Evolutionary conservation across 2,329 filamentous ascomycete species (phyloP), one percentile per base, ranked within the genome.

Genomic region (Cercospora canescens): DNA sequence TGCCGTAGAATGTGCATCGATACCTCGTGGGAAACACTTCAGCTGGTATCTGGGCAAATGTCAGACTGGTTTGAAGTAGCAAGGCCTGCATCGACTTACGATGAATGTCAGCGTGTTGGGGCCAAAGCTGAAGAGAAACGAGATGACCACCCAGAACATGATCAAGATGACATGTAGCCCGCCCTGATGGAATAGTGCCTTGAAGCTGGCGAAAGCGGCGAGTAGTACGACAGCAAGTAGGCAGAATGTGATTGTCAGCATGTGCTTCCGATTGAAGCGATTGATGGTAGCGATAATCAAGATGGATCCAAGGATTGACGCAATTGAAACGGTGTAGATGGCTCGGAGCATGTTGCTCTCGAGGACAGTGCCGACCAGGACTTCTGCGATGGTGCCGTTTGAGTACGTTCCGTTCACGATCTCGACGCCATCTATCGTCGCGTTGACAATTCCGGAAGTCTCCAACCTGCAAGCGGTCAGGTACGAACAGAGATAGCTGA

Each of bases 21-120:
- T 86, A 86, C 18, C 82, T 79, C 0, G 85, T 87, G 3, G 85
- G 85, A 68, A 86, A 87, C 60, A 85, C 80, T 67, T 86, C 85
- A 12, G 84, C 84, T n/a, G 85, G 82, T 39, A 86, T 83, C 65
- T 67, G 18, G 18, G n/a, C 24, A 11, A 71, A 83, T 54, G n/a
- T 81, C 64, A 79, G 80, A 6, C 3, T 16, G 24, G 77, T 55
- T 30, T 21, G 21, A 32, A 45, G 26, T 11, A 62, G 21, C 18
- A 1, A 16, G 7, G 12, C 4, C 28, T 26, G 16, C n/a, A 6
- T 35, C 9, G 7, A 50, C 64, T 64, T 58, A 69, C 62, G 58
- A 71, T 67, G 64, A 71, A 72, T n/a, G 68, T 66, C 18, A 67
- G 58, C 28, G 71, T 52, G 54, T 72, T 68, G 65, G 74, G 78